Conservation (phyloP, 2,329 filamentous ascomycete species). For the Lachnellula subtilissima region DNA sequence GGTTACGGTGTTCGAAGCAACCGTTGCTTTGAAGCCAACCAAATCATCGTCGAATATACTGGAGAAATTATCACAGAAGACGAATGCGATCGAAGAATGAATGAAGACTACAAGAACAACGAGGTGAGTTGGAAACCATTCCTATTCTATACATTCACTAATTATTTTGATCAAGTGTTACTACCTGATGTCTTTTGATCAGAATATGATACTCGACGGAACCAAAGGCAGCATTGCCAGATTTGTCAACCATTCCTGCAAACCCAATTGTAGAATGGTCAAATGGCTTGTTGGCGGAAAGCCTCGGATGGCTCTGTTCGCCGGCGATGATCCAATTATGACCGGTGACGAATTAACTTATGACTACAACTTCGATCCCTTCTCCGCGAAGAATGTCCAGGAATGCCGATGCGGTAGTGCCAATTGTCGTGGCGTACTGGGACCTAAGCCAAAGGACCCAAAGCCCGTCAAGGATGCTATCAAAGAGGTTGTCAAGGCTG, state of each 20-base stretch:
- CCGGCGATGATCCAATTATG: conserved; percentile 82
- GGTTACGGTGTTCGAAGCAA: conserved; percentile 91
- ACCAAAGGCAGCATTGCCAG: conserved; percentile 93
- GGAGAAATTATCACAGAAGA: conserved; percentile 95
- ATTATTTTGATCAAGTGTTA: conserved; percentile 62
- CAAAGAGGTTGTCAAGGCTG: conserved; percentile 30
- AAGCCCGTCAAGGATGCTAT: conserved; percentile 44
- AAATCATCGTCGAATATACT: conserved; percentile 98
- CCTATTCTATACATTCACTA: conserved; percentile 16
- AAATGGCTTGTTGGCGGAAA: conserved; percentile 95
- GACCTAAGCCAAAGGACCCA: conserved; percentile 54
- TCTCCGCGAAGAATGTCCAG: conserved; percentile 64
- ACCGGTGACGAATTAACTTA: conserved; percentile 96
- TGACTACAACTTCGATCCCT: conserved; percentile 73
- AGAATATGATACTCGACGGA: conserved; percentile 97
- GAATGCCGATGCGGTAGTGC: conserved; percentile 58
- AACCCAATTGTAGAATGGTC: conserved; percentile 95
- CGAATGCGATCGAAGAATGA: conserved; percentile 92
- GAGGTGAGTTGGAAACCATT: conserved; percentile 53
- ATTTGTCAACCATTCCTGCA: conserved; percentile 97
- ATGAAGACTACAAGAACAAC: conserved; percentile 87
- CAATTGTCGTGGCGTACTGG: conserved; percentile 61
- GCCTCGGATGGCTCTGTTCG: conserved; percentile 94
- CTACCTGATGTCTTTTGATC: conserved; percentile 97
- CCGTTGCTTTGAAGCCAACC: conserved; percentile 77